Conservation (phyloP, 2,329 filamentous ascomycete genomes). For the Leptographium lundbergii region DNA sequence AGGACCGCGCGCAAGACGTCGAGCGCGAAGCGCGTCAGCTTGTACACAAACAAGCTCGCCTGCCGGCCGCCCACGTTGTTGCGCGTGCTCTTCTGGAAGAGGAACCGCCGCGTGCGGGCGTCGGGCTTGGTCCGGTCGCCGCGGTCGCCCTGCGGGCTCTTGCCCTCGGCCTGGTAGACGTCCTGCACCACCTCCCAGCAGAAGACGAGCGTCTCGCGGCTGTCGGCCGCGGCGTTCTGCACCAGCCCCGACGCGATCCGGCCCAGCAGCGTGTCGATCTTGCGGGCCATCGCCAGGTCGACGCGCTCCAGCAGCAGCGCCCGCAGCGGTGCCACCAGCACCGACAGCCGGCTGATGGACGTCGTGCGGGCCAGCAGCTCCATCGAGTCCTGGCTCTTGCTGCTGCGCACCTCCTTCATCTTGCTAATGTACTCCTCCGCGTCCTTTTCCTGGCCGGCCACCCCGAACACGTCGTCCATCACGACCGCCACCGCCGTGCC, state of each 20-base stretch:
- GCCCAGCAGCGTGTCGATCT: constrained; percentile 79
- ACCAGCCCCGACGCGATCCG: constrained; percentile 74
- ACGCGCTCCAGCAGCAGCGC: constrained; percentile 72
- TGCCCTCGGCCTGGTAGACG: constrained; percentile 42
- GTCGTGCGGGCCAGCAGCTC: constrained; percentile 78
- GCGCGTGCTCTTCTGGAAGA: constrained; percentile 69
- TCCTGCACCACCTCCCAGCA: constrained; percentile 90
- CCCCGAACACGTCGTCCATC: constrained; percentile 96
- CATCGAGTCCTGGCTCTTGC: constrained; percentile 97
- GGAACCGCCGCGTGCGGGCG: constrained; percentile 55
- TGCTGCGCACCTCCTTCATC: constrained; percentile 96
- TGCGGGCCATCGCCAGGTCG: constrained; percentile 68
- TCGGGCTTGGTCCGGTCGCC: constrained; percentile 38
- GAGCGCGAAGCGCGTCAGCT: constrained; percentile 75
- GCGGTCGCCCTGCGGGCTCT: background rate
- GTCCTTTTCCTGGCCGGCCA: constrained; percentile 88
- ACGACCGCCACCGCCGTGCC: constrained; percentile 67
- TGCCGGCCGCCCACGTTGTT: constrained; percentile 54
- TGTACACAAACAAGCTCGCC: constrained; percentile 72
- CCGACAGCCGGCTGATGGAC: constrained; percentile 59
- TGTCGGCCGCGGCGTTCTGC: constrained; percentile 67
- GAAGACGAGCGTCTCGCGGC: constrained; percentile 76
- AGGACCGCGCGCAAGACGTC: constrained; percentile 78
- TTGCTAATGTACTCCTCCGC: constrained; percentile 88
- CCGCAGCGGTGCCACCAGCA: constrained; percentile 66